Evolutionary conservation across 305 asterid genomes (phyloP), one percentile per base, ranked within the genome.

Genomic region (Caryopteris hybrid): DNA sequence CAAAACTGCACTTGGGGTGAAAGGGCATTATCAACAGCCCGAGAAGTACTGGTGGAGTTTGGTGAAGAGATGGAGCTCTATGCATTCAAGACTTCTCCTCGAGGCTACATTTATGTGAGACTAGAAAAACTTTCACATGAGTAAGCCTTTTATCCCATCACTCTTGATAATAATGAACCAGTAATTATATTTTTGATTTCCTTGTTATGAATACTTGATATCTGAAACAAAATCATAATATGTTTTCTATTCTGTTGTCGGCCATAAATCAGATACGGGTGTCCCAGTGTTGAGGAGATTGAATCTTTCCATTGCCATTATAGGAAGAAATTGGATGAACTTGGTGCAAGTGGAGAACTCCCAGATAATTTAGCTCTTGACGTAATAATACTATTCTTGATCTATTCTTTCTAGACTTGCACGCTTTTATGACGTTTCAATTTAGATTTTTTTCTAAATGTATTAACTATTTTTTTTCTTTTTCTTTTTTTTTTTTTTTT

Each of bases 301-400:
- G 93, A 87, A 74, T 76, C 82, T 55, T 91, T 89, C 83, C 80
- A 86, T 72, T 95, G 86, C 66, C 64, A 69, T 43, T 94, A 82
- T 68, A 87, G 85, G 89, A 59, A 78, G 71, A 83, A 43, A 57
- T 67, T 94, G 77, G 99, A 94, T 36, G 93, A 86, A 82, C 73
- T 79, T 31, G 96, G 98, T 55, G 87, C 87, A 33, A 61, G 58
- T 3, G 96, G 92, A 74, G 92, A 88, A 77, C 79, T 94, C 78
- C 96, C 96, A 3, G 86, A 83, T 25, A 95, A 91, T 77, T 84
- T 91, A 81, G 96, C 90, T 48, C 79, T 94, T 81, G 95, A 89
- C 74, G 99, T 93, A 93, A 73, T 66, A 17, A 9, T 46, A 39
- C 63, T 31, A 3, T 43, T 25, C 60, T 58, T 17, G 16, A 52